phyloP scores from a whole-genome alignment of 2,329 filamentous ascomycete genomes.

The Raffaelea albimanens region DNA sequence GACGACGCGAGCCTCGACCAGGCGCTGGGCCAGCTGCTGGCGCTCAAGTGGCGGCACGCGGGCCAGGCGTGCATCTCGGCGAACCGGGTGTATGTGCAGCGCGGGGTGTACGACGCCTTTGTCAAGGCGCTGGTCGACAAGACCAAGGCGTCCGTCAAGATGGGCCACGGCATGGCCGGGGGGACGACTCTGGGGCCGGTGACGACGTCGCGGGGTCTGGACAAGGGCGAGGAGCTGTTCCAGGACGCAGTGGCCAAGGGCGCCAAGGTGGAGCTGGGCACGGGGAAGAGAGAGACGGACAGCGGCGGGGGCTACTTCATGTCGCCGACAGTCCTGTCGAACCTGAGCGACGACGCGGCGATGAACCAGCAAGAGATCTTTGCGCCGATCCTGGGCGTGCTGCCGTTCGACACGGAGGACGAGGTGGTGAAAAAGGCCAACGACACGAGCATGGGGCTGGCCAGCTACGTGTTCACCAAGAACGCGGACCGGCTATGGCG shows the following conservation, averaged over 20 bases:
- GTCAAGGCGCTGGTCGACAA: slow-evolving; percentile 26
- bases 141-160: slow-evolving; percentile 37
- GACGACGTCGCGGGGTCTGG: slow-evolving; percentile 43
- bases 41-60: slow-evolving; percentile 38
- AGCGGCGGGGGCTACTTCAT: slow-evolving; percentile 55
- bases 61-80: slow-evolving; percentile 58
- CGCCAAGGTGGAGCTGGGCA: slow-evolving; percentile 54
- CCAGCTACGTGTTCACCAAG: slow-evolving; percentile 24
- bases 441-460: slow-evolving; percentile 49
- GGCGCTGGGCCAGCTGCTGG: slow-evolving; percentile 37
- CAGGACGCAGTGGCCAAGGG: slow-evolving; percentile 55
- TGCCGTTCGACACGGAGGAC: slow-evolving; percentile 46
- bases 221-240: slow-evolving; percentile 51
- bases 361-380: slow-evolving; percentile 46
- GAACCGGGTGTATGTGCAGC: slow-evolving; percentile 57
- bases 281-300: slow-evolving; percentile 31
- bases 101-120: slow-evolving; percentile 44
- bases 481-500: slow-evolving; percentile 49
- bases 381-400: slow-evolving; percentile 46
- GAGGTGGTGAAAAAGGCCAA: slow-evolving; percentile 46
- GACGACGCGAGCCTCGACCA: slow-evolving; percentile 58
- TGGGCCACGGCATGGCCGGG: slow-evolving; percentile 52
- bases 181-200: slow-evolving; percentile 51
- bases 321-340: slow-evolving; percentile 45
- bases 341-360: slow-evolving; percentile 37